Evolutionary conservation across 352 stramenopile genomes (phyloP).

Genomic region (Phytophthora sojae): DNA sequence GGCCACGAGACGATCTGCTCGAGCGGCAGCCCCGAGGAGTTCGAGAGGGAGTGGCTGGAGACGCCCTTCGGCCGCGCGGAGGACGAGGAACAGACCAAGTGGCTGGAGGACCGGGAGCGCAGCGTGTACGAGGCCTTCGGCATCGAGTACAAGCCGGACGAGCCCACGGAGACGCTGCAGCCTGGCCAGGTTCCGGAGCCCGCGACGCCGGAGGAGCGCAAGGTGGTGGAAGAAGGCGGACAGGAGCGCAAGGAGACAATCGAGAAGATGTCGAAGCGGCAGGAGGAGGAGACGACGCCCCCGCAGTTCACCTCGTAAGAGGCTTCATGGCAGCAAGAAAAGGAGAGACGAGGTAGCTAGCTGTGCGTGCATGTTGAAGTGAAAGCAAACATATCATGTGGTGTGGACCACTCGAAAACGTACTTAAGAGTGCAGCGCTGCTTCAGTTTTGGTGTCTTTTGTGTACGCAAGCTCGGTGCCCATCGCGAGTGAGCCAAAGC

Average conservation of each 20-base stretch:
- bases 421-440: slow-evolving; percentile 8
- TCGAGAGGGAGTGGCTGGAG: slow-evolving; percentile 68
- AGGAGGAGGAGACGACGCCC: slow-evolving; percentile 77
- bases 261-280: slow-evolving; percentile 58
- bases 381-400: slow-evolving; percentile 1
- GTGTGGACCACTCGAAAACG: slow-evolving; percentile 22
- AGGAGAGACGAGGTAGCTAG: too few relatives aligned
- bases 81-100: slow-evolving; percentile 38
- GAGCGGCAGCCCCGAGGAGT: slow-evolving; percentile 55
- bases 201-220: slow-evolving; percentile 20
- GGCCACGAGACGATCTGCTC: slow-evolving; percentile 57
- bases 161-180: slow-evolving; percentile 29
- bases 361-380: slow-evolving; percentile 18
- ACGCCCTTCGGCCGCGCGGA: slow-evolving; percentile 72
- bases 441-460: slow-evolving; percentile 16
- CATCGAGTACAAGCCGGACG: slow-evolving; percentile 47
- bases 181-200: background rate
- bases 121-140: slow-evolving; percentile 40
- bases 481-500: background rate
- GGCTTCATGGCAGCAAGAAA: background rate
- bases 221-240: slow-evolving; percentile 26
- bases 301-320: slow-evolving; percentile 40
- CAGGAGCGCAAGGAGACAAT: slow-evolving; percentile 62
- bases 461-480: background rate
- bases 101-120: slow-evolving; percentile 36